Evolutionary conservation across 345 rosid genomes (phyloP), one percentile per base, ranked within the genome.

Genomic region (Mangifera indica): DNA sequence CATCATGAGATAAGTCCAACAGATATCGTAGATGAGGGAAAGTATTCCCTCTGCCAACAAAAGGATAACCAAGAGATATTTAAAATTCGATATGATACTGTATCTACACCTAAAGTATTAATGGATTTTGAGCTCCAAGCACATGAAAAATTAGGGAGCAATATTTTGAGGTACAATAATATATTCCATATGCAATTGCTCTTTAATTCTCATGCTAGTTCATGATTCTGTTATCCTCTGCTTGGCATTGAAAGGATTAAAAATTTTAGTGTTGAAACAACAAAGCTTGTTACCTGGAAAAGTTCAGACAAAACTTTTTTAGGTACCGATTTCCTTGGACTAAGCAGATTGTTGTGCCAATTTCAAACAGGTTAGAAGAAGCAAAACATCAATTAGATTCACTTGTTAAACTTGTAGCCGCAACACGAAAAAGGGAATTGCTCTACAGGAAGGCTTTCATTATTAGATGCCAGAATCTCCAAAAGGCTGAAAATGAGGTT

Each of bases 401-500:
- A 45, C 67, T 69, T 0, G 71, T 51, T 56, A 76, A 86, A 54
- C 74, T 44, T 26, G 63, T 76, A 18, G 51, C 52, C 67, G 75
- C 74, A 42, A 60, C 74, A 11, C 79, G 67, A 66, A 73, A 79
- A 70, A 77, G 74, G 67, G 87, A 86, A 68, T 67, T 72, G 26
- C 80, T 85, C 18, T 91, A 91, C 72, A 82, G 71, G 73, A 80
- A 71, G 75, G 97, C 91, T 59, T 93, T 91, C 72, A 48, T 77
- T 40, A 76, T 83, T 73, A 79, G 91, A 73, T 81, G 91, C 66
- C 79, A 88, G 77, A 91, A 87, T 82, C 96, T 93, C 29, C 82
- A 55, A 63, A 91, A 80, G 81, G 97, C 93, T 45, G 98, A 93
- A 89, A 70, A 66, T 37, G 98, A 93, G 98, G 98, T 80, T n/a